Percentiles rank a stretch among this genome's conserved stretches.
Conservation (phyloP, 768 basidiomycete species). For the Mycena latifolia region DNA sequence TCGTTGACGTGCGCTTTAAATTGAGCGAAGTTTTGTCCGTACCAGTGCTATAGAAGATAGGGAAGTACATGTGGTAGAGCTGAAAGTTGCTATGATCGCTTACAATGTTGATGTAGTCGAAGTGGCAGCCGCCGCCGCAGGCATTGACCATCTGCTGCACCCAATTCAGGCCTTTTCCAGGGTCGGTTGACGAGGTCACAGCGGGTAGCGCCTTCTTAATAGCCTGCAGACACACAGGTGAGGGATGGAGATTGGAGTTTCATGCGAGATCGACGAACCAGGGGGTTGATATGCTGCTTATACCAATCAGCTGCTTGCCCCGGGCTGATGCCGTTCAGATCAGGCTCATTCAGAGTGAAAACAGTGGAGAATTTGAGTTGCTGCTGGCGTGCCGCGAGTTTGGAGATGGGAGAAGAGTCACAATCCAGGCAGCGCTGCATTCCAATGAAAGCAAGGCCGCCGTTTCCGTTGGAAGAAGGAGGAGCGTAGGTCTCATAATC, state of each 20-base stretch:
- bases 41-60: conserved; percentile 2
- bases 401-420: conserved; percentile 46
- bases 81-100: too few relatives aligned
- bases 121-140: conserved; percentile 46
- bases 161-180: conserved; percentile 50
- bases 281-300: conserved; percentile 47
- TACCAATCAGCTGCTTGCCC: conserved; percentile 52
- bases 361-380: conserved; percentile 29
- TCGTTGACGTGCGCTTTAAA: conserved; percentile 44
- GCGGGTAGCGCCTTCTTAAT: conserved; percentile 53
- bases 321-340: conserved; percentile 42
- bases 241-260: too few relatives aligned
- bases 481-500: conserved; percentile 51
- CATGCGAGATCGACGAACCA: too few relatives aligned
- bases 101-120: conserved; percentile 49
- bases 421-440: conserved; percentile 53
- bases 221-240: too few relatives aligned
- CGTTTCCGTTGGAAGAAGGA: conserved; percentile 47
- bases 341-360: conserved; percentile 48
- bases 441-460: conserved; percentile 51
- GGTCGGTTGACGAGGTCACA: conserved; percentile 43
- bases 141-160: conserved; percentile 46
- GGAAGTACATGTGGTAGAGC: not conserved
- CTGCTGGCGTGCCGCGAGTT: conserved; percentile 47
- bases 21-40: conserved; percentile 39